Conservation (phyloP, 768 basidiomycete species). For the Pleurotus sapidus region DNA sequence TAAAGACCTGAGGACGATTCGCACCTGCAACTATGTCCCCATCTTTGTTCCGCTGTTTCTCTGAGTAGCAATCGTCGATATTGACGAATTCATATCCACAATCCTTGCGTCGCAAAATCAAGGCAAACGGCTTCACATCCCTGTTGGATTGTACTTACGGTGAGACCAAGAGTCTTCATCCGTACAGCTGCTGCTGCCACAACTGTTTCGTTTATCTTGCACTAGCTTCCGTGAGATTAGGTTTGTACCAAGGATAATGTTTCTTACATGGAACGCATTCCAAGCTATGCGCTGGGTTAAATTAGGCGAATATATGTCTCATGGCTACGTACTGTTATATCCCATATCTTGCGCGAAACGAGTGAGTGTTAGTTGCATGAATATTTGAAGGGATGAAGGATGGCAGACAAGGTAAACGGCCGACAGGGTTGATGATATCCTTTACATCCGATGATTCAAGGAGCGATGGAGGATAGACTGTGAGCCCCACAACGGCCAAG, state of each 20-base stretch:
- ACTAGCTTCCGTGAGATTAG: not conserved
- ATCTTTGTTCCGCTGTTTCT: conserved; percentile 44
- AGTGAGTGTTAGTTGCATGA: not conserved
- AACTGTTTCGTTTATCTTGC: conserved; percentile 5
- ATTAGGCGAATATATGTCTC: not conserved
- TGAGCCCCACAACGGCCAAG: too few relatives aligned
- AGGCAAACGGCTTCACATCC: not conserved
- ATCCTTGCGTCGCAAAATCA: conserved; percentile 30
- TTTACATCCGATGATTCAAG: too few relatives aligned
- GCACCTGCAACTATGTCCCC: conserved; percentile 60
- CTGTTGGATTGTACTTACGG: not conserved
- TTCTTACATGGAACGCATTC: conserved; percentile 7
- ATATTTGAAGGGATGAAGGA: not conserved
- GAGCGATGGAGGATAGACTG: too few relatives aligned
- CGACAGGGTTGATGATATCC: not conserved
- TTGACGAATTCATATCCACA: conserved; percentile 59
- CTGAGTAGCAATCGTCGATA: conserved; percentile 65
- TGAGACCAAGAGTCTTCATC: not conserved
- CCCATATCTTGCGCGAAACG: not conserved
- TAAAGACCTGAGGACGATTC: conserved; percentile 10
- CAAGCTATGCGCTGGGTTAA: not conserved
- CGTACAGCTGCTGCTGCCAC: not conserved
- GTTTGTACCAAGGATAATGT: not conserved
- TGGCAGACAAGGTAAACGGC: not conserved
- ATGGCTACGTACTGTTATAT: not conserved